Evolutionary conservation across 352 stramenopile genomes (phyloP), one percentile per base, ranked within the genome.

Genomic region (Phytophthora litchii): DNA sequence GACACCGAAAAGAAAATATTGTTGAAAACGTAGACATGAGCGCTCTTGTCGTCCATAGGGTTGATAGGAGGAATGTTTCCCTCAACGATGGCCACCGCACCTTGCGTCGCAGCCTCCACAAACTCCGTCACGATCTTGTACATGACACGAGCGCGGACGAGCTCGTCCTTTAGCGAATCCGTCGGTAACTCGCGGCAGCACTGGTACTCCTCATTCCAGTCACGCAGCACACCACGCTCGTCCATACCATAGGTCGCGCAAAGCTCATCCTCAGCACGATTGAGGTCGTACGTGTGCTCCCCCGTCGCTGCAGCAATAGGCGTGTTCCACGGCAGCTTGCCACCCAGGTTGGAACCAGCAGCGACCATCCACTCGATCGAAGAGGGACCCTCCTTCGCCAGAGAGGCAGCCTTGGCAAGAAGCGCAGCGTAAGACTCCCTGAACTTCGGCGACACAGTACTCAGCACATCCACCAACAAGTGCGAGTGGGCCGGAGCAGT

Each of bases 121-220:
- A 98, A 99, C 68, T 99, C 96, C 32, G 72, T 92, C 45, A 98
- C 72, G 17, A 98, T 91, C 73, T 98, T 98, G 77, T 98, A 94
- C 60, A 98, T 89, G 19, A 98, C 79, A 68, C 93, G 93, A 51
- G 89, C 89, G 47, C 96, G 91, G 52, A 98, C 88, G 54, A 98
- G 81, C 51, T 97, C 80, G 25, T 98, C 92, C 51, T 82, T 81
- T 10, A 98, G 63, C 6, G 75, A 92, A 19, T 74, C 65, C 6
- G 76, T 80, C 6, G 89, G 86, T 32, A 97, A 68, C 36, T 96
- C 86, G 17, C 86, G 82, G 37, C 86, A 95, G 74, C 86, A 92
- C 67, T 99, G 96, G 48, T 98, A 95, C 67, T 99, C 96, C 50
- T 99, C 96, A 62, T 99, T 99, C 96, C 96, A 99, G 76, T 99